Base-by-base conservation (phyloP, 352 stramenopile genomes). In the Pilasporangium apinafurcum region DNA sequence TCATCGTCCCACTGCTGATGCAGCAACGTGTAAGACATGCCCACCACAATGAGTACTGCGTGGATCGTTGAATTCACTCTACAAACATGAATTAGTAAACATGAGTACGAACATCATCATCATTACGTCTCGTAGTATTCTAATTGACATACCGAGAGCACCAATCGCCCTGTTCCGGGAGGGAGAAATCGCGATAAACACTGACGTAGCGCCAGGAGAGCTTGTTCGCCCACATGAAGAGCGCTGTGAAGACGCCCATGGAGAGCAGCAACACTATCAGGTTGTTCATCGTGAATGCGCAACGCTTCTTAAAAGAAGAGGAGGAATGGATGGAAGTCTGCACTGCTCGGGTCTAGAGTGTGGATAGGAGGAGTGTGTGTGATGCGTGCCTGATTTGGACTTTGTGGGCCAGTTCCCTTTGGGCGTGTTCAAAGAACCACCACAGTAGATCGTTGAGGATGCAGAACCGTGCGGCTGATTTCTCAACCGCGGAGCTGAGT, bases 11-110 rank as follows among this genome's bases (percentile, higher is more conserved):
- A 92, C 32, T 71, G 37, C 53, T 91, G 72, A 24, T 62, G 51
- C 5, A 59, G 26, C 44, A 83, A 54, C 32, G 71, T 81, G 55
- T 83, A 89, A 28, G 70, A 48, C 62, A 90, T 75, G 21, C 68
- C 75, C 2, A 61, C 46, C 27, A 79, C 65, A 44, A 90, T 86
- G 44, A 83, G 51, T 17, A 78, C 42, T 12, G 81, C 71, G 44
- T 92, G 81, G 42, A 92, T 65, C 6, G 81, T 86, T 28, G 81
- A 92, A 53, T 86, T 88, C 21, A 92, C 58, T 7, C 81, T 92
- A 47, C 18, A 48, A 17, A 44, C 24, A 24, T 6, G 24, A n/a
- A 46, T 2, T 4, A 2, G n/a, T 33, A 7, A 44, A 16, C 14
- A 17, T 16, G 30, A 51, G 8, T 56, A 35, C 52, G 17, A 45